Evolutionary conservation across 1,284 basidiomycete genomes (phyloP).

Genomic region (Xanthoconium separans): DNA sequence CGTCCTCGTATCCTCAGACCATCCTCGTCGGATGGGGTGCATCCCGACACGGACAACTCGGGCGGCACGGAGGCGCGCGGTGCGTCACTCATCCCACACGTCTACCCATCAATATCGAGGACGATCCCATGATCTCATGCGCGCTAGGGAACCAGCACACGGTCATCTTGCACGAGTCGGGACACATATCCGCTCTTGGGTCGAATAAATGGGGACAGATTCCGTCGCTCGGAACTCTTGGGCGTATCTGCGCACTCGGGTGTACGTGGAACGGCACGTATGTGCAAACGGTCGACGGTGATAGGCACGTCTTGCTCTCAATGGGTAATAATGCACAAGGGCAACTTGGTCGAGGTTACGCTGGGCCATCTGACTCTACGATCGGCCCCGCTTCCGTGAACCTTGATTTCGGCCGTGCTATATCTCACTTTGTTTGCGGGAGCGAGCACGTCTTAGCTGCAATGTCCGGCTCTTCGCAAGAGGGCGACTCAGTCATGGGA

Average conservation of each 20-base stretch:
- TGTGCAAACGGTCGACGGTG: slow-evolving; percentile 34
- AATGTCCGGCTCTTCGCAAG: slow-evolving; percentile 7
- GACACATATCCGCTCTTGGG: slow-evolving; percentile 54
- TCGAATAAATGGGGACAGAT: slow-evolving; percentile 73
- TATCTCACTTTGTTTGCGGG: slow-evolving; percentile 53
- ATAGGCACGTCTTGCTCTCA: slow-evolving; percentile 39
- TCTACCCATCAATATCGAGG: slow-evolving; percentile 22
- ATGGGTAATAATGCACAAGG: slow-evolving; percentile 69
- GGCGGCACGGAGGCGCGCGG: slow-evolving; percentile 28
- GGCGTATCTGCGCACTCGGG: slow-evolving; percentile 41
- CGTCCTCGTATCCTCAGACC: slow-evolving; percentile 5
- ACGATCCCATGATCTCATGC: slow-evolving; percentile 36
- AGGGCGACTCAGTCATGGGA: slow-evolving; percentile 55
- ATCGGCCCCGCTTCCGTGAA: slow-evolving; percentile 30
- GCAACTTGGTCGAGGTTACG: slow-evolving; percentile 57
- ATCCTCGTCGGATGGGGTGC: slow-evolving; percentile 79
- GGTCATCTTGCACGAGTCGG: slow-evolving; percentile 51
- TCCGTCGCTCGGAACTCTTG: slow-evolving; percentile 34
- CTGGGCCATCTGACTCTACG: slow-evolving; percentile 1
- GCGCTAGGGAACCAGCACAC: slow-evolving; percentile 75
- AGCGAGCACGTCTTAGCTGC: slow-evolving; percentile 77
- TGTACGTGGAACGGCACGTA: slow-evolving; percentile 89
- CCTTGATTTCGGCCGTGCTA: slow-evolving; percentile 34
- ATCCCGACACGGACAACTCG: slow-evolving; percentile 79
- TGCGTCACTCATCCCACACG: slow-evolving; percentile 20